Conservation (phyloP, 768 basidiomycete species). For the Exsudoporus frostii region DNA sequence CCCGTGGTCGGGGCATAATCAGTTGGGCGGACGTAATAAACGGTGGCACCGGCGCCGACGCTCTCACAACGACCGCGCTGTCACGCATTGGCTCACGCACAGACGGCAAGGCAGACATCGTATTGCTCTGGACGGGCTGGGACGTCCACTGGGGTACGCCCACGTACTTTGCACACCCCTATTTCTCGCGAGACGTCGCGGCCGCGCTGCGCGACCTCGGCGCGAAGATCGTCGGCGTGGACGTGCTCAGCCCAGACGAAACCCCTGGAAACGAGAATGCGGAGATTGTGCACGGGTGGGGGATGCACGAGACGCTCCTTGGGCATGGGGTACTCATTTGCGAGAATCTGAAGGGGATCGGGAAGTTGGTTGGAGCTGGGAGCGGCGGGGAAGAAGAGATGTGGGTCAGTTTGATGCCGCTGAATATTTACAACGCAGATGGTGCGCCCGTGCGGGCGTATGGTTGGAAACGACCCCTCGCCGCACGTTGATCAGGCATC, state of each 20-base stretch:
- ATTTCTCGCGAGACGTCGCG: conserved; percentile 53
- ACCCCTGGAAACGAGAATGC: conserved; percentile 30
- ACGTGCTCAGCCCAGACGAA: conserved; percentile 67
- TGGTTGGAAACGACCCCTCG: conserved; percentile 40
- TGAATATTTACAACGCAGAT: conserved; percentile 57
- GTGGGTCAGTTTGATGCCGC: conserved; percentile 54
- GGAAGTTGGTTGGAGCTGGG: conserved; percentile 32
- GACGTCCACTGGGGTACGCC: conserved; percentile 49
- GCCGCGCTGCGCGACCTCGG: conserved; percentile 46
- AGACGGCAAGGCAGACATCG: conserved; percentile 33
- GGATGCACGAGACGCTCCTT: conserved; percentile 59
- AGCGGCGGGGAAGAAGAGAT: conserved; percentile 23
- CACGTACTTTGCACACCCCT: conserved; percentile 63
- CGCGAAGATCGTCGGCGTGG: conserved; percentile 57
- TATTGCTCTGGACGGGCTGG: conserved; percentile 72
- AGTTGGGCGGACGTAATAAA: conserved; percentile 41
- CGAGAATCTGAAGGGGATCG: conserved; percentile 65
- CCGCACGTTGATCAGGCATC: neutral
- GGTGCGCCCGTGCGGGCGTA: conserved; percentile 73
- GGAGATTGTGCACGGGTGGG: conserved; percentile 33
- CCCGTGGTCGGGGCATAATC: conserved; percentile 45
- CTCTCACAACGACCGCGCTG: neutral
- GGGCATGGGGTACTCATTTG: conserved; percentile 61
- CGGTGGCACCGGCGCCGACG: neutral
- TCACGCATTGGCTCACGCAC: conserved; percentile 23